phyloP scores from a whole-genome alignment of 371 early-diverging fungal species.

The Mucor plumbeus region DNA sequence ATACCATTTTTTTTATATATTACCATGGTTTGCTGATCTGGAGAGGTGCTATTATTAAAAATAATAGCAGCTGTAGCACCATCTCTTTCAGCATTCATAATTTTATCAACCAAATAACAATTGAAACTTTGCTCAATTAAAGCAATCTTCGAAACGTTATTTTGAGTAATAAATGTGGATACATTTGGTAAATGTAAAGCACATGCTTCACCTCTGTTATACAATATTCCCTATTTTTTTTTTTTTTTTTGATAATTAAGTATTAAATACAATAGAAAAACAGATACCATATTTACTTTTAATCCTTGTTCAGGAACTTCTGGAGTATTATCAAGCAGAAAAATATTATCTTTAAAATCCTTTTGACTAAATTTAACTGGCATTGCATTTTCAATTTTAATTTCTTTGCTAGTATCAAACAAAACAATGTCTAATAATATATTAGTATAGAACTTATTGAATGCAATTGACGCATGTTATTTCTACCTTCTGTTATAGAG shows the following conservation, averaged over 20 bases:
- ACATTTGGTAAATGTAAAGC: neutral
- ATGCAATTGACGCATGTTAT: too few species aligned
- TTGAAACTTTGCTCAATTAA: conserved; percentile 29
- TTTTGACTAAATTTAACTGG: neutral
- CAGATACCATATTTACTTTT: neutral
- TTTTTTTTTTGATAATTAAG: neutral
- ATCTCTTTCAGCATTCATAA: conserved; percentile 33
- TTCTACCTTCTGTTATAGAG: conserved; percentile 15
- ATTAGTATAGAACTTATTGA: neutral
- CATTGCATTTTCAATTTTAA: neutral
- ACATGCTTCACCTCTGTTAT: conserved; percentile 22
- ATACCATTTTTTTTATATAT: neutral
- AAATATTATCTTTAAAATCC: conserved; percentile 1
- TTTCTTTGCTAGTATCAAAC: neutral
- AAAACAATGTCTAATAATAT: neutral
- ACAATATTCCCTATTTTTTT: conserved; percentile 17
- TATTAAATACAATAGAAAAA: too few species aligned
- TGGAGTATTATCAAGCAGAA: conserved; percentile 19
- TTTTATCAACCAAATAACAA: conserved; percentile 37
- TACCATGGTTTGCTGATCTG: neutral
- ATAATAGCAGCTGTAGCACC: conserved; percentile 41
- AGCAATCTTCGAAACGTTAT: conserved; percentile 30
- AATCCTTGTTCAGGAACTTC: conserved; percentile 9
- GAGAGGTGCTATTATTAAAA: conserved; percentile 31
- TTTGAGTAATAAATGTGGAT: neutral